Base-by-base conservation (phyloP, 345 rosid species). In the Sisymbrium altissimum region DNA sequence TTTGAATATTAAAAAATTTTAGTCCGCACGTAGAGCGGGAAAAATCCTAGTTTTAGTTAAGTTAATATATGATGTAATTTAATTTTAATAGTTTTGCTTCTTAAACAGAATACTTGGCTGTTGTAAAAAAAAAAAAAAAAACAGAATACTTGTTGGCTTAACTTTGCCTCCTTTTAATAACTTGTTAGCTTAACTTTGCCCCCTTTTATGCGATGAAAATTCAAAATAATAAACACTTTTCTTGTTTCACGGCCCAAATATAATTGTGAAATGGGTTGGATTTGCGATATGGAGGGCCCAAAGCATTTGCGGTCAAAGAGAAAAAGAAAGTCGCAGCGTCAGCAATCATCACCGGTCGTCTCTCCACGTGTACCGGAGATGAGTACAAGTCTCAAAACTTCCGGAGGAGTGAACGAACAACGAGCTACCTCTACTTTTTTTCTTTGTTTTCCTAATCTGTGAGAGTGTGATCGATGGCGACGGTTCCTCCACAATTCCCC, bases 401-500 rank as follows among this genome's bases (percentile, higher is more conserved):
- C 62, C 58, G 32, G 56, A 23, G 32, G 56, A 23, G 12, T 15
- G 39, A 29, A 53, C 60, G 1, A 29, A 3, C 7, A 14, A 29
- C 63, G 69, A 46, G n/a, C 17, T 2, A 58, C 29, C 55, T 19
- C 10, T n/a, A n/a, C n/a, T n/a, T 19, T 19, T 49, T 21, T 6
- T 5, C 6, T 32, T 32, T 32, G 6, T 44, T 59, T 9, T 67
- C 66, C 72, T 46, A 66, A 66, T 74, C 66, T 18, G 59, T 33
- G 14, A 18, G 17, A 58, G 15, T 12, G 11, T 43, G 3, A 72
- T 68, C 39, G 9, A 78, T 78, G 81, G 69, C 75, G 15, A 78
- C 81, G 52, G 71, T 79, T 8, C 68, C 68, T 54, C 63, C 78
- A 7, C 79, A 74, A 69, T 66, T 86, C 61, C 85, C 84, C 6